phyloP scores from a whole-genome alignment of 805 yeast species.

The Lachancea sp. region DNA sequence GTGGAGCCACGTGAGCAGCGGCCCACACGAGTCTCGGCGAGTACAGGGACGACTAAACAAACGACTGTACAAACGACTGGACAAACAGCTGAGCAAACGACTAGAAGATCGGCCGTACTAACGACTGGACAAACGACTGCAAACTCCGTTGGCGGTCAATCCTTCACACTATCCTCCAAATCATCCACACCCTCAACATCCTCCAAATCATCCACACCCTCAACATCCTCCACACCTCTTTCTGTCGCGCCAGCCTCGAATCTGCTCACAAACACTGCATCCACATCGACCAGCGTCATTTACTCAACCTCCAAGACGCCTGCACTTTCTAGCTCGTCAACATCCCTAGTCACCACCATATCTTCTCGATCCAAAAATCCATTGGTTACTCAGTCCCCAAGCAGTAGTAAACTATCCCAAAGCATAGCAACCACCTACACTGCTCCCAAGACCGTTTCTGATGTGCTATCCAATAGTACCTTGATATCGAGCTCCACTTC shows the following conservation, averaged over 20 bases:
- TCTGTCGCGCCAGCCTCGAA: conserved; percentile 2
- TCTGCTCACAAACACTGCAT: conserved; percentile 11
- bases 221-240: background rate
- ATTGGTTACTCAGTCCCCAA: conserved; percentile 26
- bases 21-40: conserved; percentile 11
- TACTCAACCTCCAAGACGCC: conserved; percentile 10
- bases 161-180: too few species aligned
- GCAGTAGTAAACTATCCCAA: conserved; percentile 26
- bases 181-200: background rate
- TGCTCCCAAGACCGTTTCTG: conserved; percentile 12
- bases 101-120: background rate
- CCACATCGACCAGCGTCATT: conserved; percentile 17
- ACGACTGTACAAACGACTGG: background rate
- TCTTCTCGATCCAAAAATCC: conserved; percentile 28
- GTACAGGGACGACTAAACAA: background rate
- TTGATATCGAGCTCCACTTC: conserved; percentile 5
- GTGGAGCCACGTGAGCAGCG: conserved; percentile 1
- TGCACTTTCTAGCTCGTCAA: conserved; percentile 13
- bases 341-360: conserved; percentile 30
- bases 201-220: background rate
- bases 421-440: conserved; percentile 31
- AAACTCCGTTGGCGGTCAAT: too few species aligned
- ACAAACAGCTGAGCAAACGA: background rate
- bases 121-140: background rate
- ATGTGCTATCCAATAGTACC: background rate